These are phyloP conservation scores for Fraxinus cuspidata DNA, from an alignment of 257 asterid genomes.

Conservation along the genomic window DNA sequence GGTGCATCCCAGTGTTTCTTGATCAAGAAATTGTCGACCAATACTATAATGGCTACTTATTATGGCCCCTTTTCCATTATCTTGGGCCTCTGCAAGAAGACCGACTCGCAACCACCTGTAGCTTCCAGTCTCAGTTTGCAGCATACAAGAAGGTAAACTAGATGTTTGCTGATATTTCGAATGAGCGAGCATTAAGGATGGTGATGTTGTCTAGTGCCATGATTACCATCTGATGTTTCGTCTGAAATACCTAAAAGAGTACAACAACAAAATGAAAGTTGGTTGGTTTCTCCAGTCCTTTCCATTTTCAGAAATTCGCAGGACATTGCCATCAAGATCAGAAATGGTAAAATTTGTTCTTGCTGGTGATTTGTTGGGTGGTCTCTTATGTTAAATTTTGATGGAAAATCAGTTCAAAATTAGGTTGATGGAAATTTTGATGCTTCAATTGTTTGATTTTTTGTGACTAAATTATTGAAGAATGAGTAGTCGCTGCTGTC, in stretches of 20 bases:
- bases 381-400: not conserved
- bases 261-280: constrained; percentile 71
- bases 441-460: too few relatives aligned
- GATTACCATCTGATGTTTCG: constrained; percentile 52
- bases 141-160: constrained; percentile 84
- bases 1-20: constrained; percentile 87
- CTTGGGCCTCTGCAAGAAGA: constrained; percentile 95
- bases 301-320: constrained; percentile 82
- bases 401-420: too few relatives aligned
- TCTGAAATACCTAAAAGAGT: constrained; percentile 57
- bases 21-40: constrained; percentile 82
- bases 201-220: constrained; percentile 46
- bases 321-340: constrained; percentile 81
- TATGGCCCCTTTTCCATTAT: constrained; percentile 93
- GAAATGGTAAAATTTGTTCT: constrained; percentile 81
- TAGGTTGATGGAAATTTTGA: too few relatives aligned
- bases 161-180: constrained; percentile 57
- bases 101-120: constrained; percentile 83
- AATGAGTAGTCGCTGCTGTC: too few relatives aligned
- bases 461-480: too few relatives aligned
- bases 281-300: constrained; percentile 94
- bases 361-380: constrained; percentile 93
- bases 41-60: constrained; percentile 77
- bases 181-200: too few relatives aligned
- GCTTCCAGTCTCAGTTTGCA: constrained; percentile 83